Conservation (phyloP, 73 alveolate genomes). For the Paraurostyla sp. region DNA sequence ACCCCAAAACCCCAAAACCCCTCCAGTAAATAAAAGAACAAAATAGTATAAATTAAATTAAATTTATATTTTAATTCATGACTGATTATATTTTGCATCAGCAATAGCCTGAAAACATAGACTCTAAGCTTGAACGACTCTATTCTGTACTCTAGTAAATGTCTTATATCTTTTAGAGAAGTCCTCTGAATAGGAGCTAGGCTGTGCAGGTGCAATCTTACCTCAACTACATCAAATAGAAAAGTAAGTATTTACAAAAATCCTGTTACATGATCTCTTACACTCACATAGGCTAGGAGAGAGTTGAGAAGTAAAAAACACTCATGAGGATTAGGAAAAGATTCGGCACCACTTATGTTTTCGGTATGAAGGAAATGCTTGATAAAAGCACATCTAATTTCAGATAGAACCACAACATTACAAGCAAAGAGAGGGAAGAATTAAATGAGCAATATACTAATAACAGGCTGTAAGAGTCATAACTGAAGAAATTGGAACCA, state of each 20-base stretch:
- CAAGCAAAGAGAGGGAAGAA: too few species aligned
- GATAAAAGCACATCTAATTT: too few species aligned
- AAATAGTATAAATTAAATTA: background rate
- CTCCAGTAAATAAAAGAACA: background rate
- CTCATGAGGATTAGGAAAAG: background rate
- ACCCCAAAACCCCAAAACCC: background rate
- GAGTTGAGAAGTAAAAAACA: background rate
- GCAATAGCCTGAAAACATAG: background rate
- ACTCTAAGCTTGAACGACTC: background rate
- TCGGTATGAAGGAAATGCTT: background rate
- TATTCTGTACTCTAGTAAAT: background rate
- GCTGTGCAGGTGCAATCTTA: background rate
- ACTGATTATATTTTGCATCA: too few species aligned
- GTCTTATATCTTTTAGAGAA: background rate
- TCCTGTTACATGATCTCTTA: background rate
- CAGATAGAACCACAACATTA: too few species aligned
- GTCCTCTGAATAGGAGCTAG: background rate
- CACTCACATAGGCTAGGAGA: background rate
- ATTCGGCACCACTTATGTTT: constrained; percentile 14
- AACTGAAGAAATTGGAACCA: too few species aligned
- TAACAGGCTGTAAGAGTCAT: too few species aligned
- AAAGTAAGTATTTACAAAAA: background rate
- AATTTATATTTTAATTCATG: background rate
- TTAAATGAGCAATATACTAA: too few species aligned
- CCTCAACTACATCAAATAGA: background rate